Conservation (phyloP, 2,329 filamentous ascomycete species). For the Ceratocystis colombiana region DNA sequence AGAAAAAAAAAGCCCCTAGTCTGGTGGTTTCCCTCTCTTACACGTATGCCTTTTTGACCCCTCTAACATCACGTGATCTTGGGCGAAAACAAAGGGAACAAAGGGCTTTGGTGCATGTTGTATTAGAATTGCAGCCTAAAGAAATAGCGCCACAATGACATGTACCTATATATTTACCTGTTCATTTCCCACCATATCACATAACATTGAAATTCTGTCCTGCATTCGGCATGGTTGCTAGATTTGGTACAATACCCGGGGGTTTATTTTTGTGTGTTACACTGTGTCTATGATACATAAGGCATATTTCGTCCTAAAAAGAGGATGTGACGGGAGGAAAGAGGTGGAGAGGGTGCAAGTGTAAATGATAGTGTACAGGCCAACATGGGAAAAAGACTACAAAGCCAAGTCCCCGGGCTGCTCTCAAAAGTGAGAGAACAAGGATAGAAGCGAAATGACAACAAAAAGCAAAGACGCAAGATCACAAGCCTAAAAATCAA, state of each 20-base stretch:
- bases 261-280: constrained; percentile 24
- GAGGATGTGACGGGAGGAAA: neutral
- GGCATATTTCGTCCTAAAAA: constrained; percentile 19
- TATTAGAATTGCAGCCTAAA: neutral
- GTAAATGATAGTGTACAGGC: constrained; percentile 19
- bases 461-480: constrained; percentile 16
- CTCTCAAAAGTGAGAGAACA: constrained; percentile 9
- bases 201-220: neutral
- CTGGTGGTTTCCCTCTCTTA: neutral
- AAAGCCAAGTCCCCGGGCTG: constrained; percentile 12
- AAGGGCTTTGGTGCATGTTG: neutral
- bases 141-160: neutral
- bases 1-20: neutral
- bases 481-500: constrained; percentile 5
- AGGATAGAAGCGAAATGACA: constrained; percentile 12
- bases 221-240: neutral
- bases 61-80: constrained; percentile 13
- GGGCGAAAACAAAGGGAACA: neutral
- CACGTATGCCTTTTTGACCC: neutral
- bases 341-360: constrained; percentile 3
- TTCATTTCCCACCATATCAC: neutral
- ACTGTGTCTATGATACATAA: constrained; percentile 25
- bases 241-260: constrained; percentile 16
- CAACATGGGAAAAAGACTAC: neutral
- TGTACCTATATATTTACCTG: too few species aligned